These are phyloP conservation scores for Solanum hybrid DNA, from an alignment of 305 asterid species.

Conservation along the genomic window DNA sequence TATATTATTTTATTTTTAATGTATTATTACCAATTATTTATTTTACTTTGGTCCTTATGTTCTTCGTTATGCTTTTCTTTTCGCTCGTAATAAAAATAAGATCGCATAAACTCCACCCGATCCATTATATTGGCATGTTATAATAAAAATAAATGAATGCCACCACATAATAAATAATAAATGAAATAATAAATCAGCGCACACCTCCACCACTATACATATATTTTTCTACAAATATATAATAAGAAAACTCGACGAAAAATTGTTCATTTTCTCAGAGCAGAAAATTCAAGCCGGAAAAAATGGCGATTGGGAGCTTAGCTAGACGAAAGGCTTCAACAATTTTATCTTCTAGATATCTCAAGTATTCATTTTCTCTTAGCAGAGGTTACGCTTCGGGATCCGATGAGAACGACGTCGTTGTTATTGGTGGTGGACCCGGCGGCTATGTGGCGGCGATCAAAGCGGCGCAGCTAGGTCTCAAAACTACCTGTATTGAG, in stretches of 20 bases:
- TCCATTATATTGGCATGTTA: background rate
- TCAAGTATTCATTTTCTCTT: slow-evolving; percentile 25
- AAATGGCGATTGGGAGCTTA: slow-evolving; percentile 69
- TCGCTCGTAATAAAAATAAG: background rate
- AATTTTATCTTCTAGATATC: slow-evolving; percentile 26
- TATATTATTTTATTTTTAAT: background rate
- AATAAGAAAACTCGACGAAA: background rate
- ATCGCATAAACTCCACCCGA: background rate
- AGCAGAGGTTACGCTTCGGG: slow-evolving; percentile 56
- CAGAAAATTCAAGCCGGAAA: background rate
- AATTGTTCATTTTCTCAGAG: background rate
- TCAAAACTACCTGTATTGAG: slow-evolving; percentile 92
- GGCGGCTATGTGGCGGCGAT: slow-evolving; percentile 96
- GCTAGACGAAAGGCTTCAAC: slow-evolving; percentile 52
- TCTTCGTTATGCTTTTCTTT: background rate
- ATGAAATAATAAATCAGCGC: background rate
- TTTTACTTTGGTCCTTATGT: background rate
- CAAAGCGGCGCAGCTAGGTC: slow-evolving; percentile 94
- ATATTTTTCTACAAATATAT: background rate
- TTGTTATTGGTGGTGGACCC: slow-evolving; percentile 88
- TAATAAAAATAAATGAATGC: background rate
- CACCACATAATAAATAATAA: background rate
- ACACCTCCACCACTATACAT: background rate
- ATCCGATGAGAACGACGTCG: slow-evolving; percentile 79
- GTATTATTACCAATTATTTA: background rate